Base-by-base conservation (phyloP, 176 grass and related monocot species). In the Hyparrhenia diplandra region DNA sequence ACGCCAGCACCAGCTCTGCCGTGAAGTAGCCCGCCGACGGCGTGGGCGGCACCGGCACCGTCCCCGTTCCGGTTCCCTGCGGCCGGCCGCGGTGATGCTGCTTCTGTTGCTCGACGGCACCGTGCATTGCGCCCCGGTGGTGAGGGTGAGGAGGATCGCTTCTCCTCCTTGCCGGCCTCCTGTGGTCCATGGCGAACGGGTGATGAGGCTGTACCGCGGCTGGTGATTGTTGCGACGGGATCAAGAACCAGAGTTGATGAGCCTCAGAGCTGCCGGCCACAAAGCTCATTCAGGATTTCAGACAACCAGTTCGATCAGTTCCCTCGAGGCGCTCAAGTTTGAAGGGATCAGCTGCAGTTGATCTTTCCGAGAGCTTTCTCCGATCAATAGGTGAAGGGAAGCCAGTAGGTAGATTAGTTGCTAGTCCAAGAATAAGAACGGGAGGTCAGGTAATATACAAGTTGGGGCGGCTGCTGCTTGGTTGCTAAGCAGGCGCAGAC, bases 11-110 rank as follows among this genome's bases (percentile, higher is more conserved):
- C 80, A 83, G 71, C 84, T 86, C 83, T n/a, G 35, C 58, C 13
- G 57, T 86, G 80, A 86, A 89, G 77, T 80, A 92, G 8, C 86
- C 80, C 34, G 46, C 2, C n/a, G 75, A 16, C 46, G 75, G 46
- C 46, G 17, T 2, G 46, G 46, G 5, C 16, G 72, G 40, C 77
- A 13, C 8, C 71, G 70, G 18, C n/a, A 49, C 24, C 9, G 39
- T 40, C 4, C 10, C 43, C 43, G 40, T 41, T 41, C 2, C 46
- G 17, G 67, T 20, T 24, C 16, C 40, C 8, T 5, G 16, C 47
- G 35, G 8, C 24, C 24, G 80, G 5, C 14, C n/a, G n/a, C n/a
- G n/a, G n/a, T n/a, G 73, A 8, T 77, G 57, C n/a, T 36, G 42
- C 77, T 82, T 43, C 17, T 57, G 42, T 0, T 28, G 63, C 0